phyloP scores from a whole-genome alignment of 208 protist species.

The Acanthamoeba divionensis region DNA sequence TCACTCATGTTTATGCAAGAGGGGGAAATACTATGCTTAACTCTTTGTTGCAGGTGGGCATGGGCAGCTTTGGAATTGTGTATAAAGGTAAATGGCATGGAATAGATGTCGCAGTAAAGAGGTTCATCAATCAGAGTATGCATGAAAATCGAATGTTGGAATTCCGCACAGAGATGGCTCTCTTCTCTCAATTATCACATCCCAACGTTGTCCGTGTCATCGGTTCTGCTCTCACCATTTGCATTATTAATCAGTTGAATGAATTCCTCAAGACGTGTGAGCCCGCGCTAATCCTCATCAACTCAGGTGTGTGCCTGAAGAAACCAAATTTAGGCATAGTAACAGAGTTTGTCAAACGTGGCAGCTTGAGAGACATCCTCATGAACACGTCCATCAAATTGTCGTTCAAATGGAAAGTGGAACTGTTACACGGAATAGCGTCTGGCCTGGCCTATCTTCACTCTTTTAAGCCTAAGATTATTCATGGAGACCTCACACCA shows the following conservation, averaged over 20 bases:
- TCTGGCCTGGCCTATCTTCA: background rate
- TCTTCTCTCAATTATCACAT: background rate
- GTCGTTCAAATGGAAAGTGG: background rate
- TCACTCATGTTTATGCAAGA: too few relatives aligned
- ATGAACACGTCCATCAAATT: background rate
- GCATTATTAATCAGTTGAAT: constrained; percentile 21
- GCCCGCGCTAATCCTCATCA: background rate
- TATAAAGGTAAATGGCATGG: too few relatives aligned
- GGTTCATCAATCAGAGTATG: too few relatives aligned
- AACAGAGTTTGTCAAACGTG: background rate
- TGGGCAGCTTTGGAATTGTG: constrained; percentile 19
- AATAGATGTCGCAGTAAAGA: too few relatives aligned
- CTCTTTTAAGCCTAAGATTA: background rate
- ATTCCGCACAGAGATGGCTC: background rate
- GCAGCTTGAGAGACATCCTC: background rate
- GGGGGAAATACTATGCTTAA: too few relatives aligned
- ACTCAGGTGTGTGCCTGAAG: background rate
- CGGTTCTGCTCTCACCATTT: background rate
- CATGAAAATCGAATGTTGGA: too few relatives aligned
- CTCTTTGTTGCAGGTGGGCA: constrained; percentile 39
- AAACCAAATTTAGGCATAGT: constrained; percentile 22
- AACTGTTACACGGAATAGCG: background rate
- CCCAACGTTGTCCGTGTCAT: background rate
- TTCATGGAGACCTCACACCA: constrained; percentile 11
- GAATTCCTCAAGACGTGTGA: too few relatives aligned